Conservation (phyloP, 2,329 filamentous ascomycete genomes). For the Colletotrichum camelliae region DNA sequence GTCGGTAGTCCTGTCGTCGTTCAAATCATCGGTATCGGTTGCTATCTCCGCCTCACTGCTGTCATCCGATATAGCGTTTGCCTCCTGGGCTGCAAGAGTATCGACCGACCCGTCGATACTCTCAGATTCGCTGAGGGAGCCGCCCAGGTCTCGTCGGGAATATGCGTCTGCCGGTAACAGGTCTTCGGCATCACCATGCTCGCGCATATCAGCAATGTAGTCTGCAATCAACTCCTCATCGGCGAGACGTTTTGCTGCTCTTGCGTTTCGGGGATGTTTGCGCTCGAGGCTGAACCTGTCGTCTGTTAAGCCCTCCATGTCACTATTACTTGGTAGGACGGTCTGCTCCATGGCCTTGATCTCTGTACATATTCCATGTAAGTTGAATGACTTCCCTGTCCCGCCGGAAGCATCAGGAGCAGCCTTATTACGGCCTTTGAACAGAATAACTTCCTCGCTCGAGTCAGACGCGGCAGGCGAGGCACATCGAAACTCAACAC, state of each 20-base stretch:
- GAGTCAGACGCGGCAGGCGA: constrained; percentile 42
- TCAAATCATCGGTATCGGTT: not conserved
- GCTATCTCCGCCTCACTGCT: not conserved
- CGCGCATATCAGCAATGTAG: constrained; percentile 72
- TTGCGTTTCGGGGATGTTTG: not conserved
- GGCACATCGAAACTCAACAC: not conserved
- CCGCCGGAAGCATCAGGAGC: not conserved
- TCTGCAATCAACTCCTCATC: constrained; percentile 68
- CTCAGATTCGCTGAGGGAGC: constrained; percentile 23
- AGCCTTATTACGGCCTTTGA: constrained; percentile 54
- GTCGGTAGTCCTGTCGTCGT: not conserved
- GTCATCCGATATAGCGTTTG: not conserved
- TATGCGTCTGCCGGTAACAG: constrained; percentile 67
- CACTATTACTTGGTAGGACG: constrained; percentile 23
- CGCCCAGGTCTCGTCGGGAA: constrained; percentile 30
- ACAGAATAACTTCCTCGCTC: constrained; percentile 77
- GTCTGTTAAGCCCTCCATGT: not conserved
- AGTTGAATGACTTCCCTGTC: constrained; percentile 21
- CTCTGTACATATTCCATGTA: constrained; percentile 36
- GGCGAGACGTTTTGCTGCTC: constrained; percentile 32
- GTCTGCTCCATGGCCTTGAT: constrained; percentile 32
- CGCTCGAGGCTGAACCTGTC: not conserved
- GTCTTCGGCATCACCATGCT: constrained; percentile 62
- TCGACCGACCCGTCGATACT: constrained; percentile 28
- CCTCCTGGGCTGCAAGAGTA: not conserved